Conservation (phyloP, 2,329 filamentous ascomycete genomes). For the Paecilomyces formosus region DNA sequence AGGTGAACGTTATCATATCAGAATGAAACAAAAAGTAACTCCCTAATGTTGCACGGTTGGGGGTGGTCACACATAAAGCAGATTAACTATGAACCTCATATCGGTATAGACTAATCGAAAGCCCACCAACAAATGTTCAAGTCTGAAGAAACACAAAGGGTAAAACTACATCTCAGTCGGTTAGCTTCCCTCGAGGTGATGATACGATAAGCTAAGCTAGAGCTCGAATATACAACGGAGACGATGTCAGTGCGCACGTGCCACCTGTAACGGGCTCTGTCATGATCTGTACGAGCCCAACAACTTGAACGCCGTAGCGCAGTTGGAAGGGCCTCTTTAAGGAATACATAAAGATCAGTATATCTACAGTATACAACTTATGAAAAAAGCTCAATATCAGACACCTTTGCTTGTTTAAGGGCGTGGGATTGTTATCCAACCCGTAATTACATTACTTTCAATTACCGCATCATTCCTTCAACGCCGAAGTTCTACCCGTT, state of each 20-base stretch:
- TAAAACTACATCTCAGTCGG: neutral
- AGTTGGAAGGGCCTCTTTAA: neutral
- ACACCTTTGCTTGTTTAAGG: neutral
- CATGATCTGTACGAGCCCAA: neutral
- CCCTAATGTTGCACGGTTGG: neutral
- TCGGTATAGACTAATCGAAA: neutral
- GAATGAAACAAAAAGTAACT: neutral
- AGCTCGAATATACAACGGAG: neutral
- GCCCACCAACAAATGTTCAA: neutral
- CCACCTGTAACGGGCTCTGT: slow-evolving; percentile 3
- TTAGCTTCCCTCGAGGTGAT: neutral
- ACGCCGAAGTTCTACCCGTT: neutral
- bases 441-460: neutral
- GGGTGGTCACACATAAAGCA: neutral
- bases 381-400: neutral
- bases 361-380: neutral
- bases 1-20: slow-evolving; percentile 12
- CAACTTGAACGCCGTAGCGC: neutral
- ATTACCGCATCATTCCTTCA: neutral
- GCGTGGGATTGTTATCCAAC: neutral
- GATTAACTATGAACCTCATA: neutral
- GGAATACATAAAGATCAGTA: neutral
- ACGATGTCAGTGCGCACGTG: slow-evolving; percentile 11
- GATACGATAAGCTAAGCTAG: neutral
- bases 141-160: slow-evolving; percentile 7